Evolutionary conservation across 148 eudicot genomes (phyloP).

Genomic region (Nepenthes mirabilis): DNA sequence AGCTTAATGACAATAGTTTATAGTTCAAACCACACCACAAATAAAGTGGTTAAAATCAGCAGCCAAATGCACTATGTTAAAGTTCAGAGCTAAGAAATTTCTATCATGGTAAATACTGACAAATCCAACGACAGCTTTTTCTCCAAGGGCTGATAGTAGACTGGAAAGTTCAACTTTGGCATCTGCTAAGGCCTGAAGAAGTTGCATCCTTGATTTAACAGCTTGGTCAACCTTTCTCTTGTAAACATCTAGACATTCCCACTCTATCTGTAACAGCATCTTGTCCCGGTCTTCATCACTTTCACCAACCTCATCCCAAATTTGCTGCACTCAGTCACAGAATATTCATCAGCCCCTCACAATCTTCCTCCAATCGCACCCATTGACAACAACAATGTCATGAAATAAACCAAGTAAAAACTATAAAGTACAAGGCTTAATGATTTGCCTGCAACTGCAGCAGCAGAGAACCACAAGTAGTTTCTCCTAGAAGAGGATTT

Average conservation of each 20-base stretch:
- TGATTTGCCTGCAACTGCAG: constrained; percentile 73
- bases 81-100: neutral
- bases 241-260: constrained; percentile 92
- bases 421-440: neutral
- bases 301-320: constrained; percentile 99
- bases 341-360: neutral
- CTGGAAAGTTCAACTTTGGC: constrained; percentile 66
- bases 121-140: constrained; percentile 55
- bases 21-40: neutral
- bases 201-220: constrained; percentile 78
- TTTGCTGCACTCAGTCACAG: constrained; percentile 45
- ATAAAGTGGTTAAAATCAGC: neutral
- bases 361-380: neutral
- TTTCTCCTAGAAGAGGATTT: constrained; percentile 48
- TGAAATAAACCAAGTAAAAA: neutral
- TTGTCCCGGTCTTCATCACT: constrained; percentile 85
- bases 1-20: neutral
- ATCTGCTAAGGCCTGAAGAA: constrained; percentile 83
- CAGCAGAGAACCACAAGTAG: constrained; percentile 69
- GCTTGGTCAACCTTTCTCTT: constrained; percentile 95
- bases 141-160: constrained; percentile 84
- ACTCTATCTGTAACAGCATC: constrained; percentile 92
- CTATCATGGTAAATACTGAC: constrained; percentile 26
- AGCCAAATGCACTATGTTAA: neutral
- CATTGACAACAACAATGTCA: neutral